Evolutionary conservation across 345 rosid species (phyloP), one percentile per base, ranked within the genome.

Genomic region (Zanthoxylum bungeanum): DNA sequence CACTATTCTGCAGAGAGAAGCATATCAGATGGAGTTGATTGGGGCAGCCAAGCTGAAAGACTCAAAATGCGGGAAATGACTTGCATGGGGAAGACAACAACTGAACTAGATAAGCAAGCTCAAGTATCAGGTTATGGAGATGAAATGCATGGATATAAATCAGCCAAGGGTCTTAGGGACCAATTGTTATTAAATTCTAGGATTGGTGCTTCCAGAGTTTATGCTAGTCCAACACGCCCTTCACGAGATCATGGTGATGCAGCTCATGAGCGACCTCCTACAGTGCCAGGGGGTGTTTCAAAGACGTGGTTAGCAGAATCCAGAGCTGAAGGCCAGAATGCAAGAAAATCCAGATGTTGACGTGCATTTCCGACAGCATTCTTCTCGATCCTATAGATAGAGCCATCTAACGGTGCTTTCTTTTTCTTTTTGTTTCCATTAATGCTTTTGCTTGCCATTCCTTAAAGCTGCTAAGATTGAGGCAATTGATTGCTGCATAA

Each of bases 1-100:
- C 59, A 76, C 87, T 66, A 83, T 92, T 64, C 77, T 91, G 68
- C 99, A 86, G 39, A 81, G n/a, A n/a, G 97, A 76, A 92, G 93
- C 75, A 76, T 85, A 73, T 95, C 98, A 0, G 98, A 95, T 75
- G 93, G 91, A 84, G 90, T 88, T 57, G 96, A 88, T 36, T 86
- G 89, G 89, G 82, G 79, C 31, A 76, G 77, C 58, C 89, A 86
- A 50, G 86, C 81, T 42, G 91, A 84, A 72, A 80, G 81, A 81
- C 82, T 76, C 83, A 79, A 27, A 76, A 82, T 70, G 46, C 78
- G 1, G 87, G 74, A 63, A 82, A 86, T 39, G 87, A 83, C 44
- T 74, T 84, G 56, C 89, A 86, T 78, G 93, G 96, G 89, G 75
- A 74, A 87, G 86, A 70, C 81, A 78, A 16, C 60, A n/a, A n/a